Percentiles rank a stretch among this genome's conserved stretches.
These are phyloP conservation scores for Stachybotrys chlorohalonatus DNA, from an alignment of 2,329 filamentous ascomycete species.

Conservation along the genomic window DNA sequence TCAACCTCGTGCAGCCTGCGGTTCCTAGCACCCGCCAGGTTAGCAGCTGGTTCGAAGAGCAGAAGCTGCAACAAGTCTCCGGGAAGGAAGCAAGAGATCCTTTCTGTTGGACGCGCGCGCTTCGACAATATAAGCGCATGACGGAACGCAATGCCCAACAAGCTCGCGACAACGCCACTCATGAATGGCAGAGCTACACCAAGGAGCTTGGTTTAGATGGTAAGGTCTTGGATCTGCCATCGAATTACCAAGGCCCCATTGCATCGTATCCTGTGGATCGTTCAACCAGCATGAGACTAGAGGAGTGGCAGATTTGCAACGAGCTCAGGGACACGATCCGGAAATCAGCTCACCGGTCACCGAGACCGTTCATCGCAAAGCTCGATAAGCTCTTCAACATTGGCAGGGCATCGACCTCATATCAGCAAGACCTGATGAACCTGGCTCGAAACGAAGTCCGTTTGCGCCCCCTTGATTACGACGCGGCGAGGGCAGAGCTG, in stretches of 20 bases:
- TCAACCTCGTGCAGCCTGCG: not conserved
- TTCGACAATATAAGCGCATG: not conserved
- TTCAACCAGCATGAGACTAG: not conserved
- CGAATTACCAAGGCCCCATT: not conserved
- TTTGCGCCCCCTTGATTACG: constrained; percentile 5
- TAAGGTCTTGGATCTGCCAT: not conserved
- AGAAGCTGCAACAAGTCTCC: too few relatives aligned
- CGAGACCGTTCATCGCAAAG: not conserved
- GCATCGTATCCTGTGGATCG: not conserved
- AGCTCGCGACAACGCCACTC: not conserved
- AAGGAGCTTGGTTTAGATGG: not conserved
- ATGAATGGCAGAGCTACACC: not conserved
- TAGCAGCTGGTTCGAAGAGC: too few relatives aligned
- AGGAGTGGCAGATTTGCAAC: not conserved
- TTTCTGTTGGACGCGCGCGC: not conserved
- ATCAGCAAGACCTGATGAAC: not conserved
- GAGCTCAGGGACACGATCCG: not conserved
- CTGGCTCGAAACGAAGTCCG: not conserved
- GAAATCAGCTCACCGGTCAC: not conserved
- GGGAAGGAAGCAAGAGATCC: not conserved
- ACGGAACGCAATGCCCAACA: not conserved
- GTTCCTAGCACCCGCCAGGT: not conserved
- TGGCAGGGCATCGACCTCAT: not conserved
- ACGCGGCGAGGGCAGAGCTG: not conserved
- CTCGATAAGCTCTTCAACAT: not conserved